Conservation (phyloP, 352 stramenopile genomes). For the Phytophthora ohioensis region DNA sequence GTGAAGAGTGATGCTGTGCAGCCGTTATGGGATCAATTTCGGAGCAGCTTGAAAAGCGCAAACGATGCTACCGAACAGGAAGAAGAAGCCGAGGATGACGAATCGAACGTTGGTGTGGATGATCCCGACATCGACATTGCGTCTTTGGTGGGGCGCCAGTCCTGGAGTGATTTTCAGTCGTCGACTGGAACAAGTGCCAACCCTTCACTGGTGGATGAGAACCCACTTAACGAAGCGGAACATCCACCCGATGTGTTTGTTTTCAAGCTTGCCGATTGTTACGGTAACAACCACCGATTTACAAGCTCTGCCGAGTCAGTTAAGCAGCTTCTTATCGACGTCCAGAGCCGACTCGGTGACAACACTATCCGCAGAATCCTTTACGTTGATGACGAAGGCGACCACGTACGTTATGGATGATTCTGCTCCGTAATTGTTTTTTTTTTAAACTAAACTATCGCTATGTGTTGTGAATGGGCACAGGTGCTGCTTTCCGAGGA, state of each 20-base stretch:
- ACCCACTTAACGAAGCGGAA: slow-evolving; percentile 41
- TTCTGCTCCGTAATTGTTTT: not conserved
- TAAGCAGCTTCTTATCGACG: slow-evolving; percentile 72
- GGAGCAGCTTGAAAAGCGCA: slow-evolving; percentile 57
- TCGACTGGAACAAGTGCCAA: slow-evolving; percentile 39
- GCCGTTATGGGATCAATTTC: slow-evolving; percentile 82
- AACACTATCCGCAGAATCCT: slow-evolving; percentile 80
- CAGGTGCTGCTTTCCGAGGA: slow-evolving; percentile 84
- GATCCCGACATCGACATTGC: slow-evolving; percentile 41
- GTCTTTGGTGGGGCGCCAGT: slow-evolving; percentile 47
- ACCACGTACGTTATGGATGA: slow-evolving; percentile 57
- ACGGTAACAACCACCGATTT: slow-evolving; percentile 87
- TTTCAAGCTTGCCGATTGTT: slow-evolving; percentile 86
- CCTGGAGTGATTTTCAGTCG: slow-evolving; percentile 61
- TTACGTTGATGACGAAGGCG: slow-evolving; percentile 85
- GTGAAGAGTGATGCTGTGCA: slow-evolving; percentile 75
- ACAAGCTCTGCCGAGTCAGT: slow-evolving; percentile 83
- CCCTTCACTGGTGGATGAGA: slow-evolving; percentile 34
- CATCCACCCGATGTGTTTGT: slow-evolving; percentile 69
- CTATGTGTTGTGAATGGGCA: slow-evolving; percentile 10
- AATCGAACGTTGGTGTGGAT: slow-evolving; percentile 41
- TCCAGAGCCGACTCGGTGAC: slow-evolving; percentile 78
- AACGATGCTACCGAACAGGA: slow-evolving; percentile 42
- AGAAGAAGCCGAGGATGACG: slow-evolving; percentile 49
- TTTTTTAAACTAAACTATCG: slow-evolving; percentile 1